Base-by-base conservation (phyloP, 2,329 filamentous ascomycete species). In the Fusarium sp. region DNA sequence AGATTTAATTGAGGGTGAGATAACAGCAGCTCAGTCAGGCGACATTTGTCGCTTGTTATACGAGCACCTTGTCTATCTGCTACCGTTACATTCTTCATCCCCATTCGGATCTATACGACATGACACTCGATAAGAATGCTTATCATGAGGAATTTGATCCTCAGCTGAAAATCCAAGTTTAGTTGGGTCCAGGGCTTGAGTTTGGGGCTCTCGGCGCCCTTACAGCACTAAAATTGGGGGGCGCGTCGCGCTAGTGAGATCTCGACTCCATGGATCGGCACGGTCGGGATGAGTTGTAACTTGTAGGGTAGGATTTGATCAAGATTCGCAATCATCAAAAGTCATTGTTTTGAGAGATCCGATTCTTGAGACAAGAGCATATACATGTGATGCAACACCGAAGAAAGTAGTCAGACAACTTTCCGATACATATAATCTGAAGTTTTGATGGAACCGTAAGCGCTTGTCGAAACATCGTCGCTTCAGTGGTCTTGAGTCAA, bases 251-350 rank as follows among this genome's bases (percentile, higher is more conserved):
- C 30, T 48, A 47, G n/a, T 25, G 34, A 24, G 24, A 43, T 53
- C 34, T 53, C 32, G 49, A 53, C 49, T 29, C 49, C 24, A 53
- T 53, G 24, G 49, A 53, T 53, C 34, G 34, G 49, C 49, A 41
- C 25, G 4, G 15, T 27, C 48, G 34, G 49, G 18, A 27, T 5
- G n/a, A 25, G 13, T 41, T 53, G 24, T 56, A 56, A 25, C 9
- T 41, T 53, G 24, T 56, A 56, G 53, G 53, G 53, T 56, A 56
- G 22, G 11, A 12, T 29, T 41, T 16, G 34, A 41, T 43, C 49
- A n/a, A 29, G 24, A 27, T 27, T 20, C 13, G 24, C 32, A 52
- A 41, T 20, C 49, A 24, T 8, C 20, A 20, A 38, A 25, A 34
- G 12, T 24, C 30, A 51, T 32, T 25, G 20, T 15, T 51, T 6